Evolutionary conservation across 441 rosid genomes (phyloP).

Genomic region (Hypseocharis bilobata): DNA sequence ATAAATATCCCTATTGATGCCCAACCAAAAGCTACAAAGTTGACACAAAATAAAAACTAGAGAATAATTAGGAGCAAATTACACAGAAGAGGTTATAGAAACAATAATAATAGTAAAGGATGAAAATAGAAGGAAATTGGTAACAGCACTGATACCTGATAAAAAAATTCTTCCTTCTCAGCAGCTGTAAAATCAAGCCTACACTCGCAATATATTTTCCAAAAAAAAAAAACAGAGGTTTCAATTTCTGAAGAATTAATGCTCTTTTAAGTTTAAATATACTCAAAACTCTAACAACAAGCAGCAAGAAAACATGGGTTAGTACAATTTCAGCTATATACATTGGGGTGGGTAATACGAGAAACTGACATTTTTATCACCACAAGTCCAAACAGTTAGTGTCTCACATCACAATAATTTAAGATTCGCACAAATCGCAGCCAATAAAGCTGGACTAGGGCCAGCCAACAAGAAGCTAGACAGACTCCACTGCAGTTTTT

Average conservation of each 20-base stretch:
- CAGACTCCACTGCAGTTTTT: background rate
- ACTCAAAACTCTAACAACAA: background rate
- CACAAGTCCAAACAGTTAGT: background rate
- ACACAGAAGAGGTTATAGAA: background rate
- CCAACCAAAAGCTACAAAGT: conserved; percentile 1
- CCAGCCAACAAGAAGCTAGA: background rate
- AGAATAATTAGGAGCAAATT: background rate
- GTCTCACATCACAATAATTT: background rate
- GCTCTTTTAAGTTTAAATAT: background rate
- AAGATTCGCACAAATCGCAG: background rate
- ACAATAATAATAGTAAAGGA: background rate
- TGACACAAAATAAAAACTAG: background rate
- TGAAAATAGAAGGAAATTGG: background rate
- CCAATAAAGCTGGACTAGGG: background rate
- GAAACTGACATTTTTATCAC: background rate
- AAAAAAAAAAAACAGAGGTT: conserved; percentile 2
- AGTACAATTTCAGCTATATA: background rate
- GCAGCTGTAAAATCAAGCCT: conserved; percentile 83
- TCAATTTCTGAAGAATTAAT: conserved; percentile 12
- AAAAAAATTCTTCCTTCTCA: conserved; percentile 75
- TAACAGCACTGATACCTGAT: conserved; percentile 45
- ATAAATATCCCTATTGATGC: background rate
- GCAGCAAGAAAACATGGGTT: background rate
- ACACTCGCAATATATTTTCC: conserved; percentile 22
- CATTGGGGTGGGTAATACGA: background rate